Evolutionary conservation across 306 rosid species (phyloP), one percentile per base, ranked within the genome.

Genomic region (Vigna hirtella): DNA sequence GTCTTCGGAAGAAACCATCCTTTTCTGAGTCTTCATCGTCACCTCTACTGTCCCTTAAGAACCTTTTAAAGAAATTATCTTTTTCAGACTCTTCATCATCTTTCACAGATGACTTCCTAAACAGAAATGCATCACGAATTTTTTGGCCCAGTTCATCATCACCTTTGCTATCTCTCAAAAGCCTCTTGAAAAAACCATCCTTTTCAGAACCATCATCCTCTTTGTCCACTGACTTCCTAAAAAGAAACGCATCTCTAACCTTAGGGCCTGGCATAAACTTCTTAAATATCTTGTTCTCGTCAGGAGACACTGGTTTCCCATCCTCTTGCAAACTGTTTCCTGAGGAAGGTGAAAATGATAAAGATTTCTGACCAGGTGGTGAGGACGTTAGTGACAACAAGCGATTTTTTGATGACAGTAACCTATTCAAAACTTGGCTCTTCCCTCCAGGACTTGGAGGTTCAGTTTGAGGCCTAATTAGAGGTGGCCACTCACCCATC

Each of bases 171-270:
- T 95, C 99, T 86, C 93, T 91, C 75, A 90, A 77, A 79, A 96
- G 85, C 90, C 97, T 96, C 89, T 89, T 93, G 86, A 93, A 93
- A 85, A 96, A 93, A 43, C 99, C 98, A 77, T 96, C 98, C 84
- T 93, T 95, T 83, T 95, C 98, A 68, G 89, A 72, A n/a, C 86
- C 97, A 48, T 86, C 91, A 6, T 84, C 94, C n/a, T 90, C 97
- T 82, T 91, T 93, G 68, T 96, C 98, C 32, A 52, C 89, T 2
- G 99, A 96, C 87, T 91, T 96, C 81, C 99, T 85, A 77, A 96
- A 96, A 52, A 88, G 91, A 63, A 95, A 85, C 38, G 95, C 95
- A 88, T 95, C 98, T 77, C 97, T 88, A 57, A 95, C 90, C 89
- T 93, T 95, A 2, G 90, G 90, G 78, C 99, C 78, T 0, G 97